These are phyloP conservation scores for Setaria italica DNA, from an alignment of 202 grass and related monocot genomes.

Conservation along the genomic window DNA sequence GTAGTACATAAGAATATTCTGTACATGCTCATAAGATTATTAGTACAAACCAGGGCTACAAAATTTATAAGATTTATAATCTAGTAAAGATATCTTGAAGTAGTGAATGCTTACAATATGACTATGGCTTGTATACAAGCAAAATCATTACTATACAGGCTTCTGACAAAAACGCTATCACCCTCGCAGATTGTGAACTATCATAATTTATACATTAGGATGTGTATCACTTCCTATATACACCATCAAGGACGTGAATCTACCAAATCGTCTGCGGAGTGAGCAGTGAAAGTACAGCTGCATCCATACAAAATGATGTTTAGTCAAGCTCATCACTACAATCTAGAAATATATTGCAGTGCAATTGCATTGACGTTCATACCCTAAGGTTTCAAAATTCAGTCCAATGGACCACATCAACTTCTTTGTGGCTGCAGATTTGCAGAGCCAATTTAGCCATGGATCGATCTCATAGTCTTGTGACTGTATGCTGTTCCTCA, in stretches of 20 bases:
- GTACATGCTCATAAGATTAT: constrained; percentile 10
- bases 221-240: constrained; percentile 42
- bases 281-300: background rate
- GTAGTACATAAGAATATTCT: no score
- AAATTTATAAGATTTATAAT: background rate
- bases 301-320: constrained; percentile 33
- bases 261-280: constrained; percentile 10
- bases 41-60: constrained; percentile 18
- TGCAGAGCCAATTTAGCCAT: background rate
- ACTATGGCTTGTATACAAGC: constrained; percentile 36
- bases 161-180: constrained; percentile 10
- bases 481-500: constrained; percentile 25
- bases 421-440: constrained; percentile 14
- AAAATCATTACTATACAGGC: constrained; percentile 38
- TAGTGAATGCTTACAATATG: constrained; percentile 33
- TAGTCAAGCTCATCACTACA: constrained; percentile 14
- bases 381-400: constrained; percentile 38
- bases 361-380: constrained; percentile 29
- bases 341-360: constrained; percentile 15
- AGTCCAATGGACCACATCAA: background rate
- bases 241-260: constrained; percentile 22
- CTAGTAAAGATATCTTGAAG: background rate
- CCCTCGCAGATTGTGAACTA: background rate
- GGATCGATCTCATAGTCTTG: constrained; percentile 18
- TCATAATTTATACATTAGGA: constrained; percentile 33